Conservation (phyloP, 352 stramenopile species). For the Phytopythium helicoides region DNA sequence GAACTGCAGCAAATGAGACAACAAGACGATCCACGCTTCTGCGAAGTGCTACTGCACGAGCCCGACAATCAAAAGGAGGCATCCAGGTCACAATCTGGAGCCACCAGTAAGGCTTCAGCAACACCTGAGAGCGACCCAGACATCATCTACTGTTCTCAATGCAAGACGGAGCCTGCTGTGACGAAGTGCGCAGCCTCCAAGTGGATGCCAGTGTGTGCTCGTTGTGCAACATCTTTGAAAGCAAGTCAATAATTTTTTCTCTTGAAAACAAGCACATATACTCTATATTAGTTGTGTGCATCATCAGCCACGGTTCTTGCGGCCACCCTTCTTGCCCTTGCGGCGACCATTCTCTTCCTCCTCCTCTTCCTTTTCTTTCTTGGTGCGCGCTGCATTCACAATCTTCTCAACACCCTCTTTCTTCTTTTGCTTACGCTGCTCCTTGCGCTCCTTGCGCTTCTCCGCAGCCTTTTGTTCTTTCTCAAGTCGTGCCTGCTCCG, state of each 20-base stretch:
- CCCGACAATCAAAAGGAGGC: slow-evolving; percentile 17
- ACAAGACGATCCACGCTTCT: no score
- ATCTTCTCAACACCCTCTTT: slow-evolving; percentile 79
- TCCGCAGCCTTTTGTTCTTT: slow-evolving; percentile 79
- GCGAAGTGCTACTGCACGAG: slow-evolving; percentile 62
- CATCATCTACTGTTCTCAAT: slow-evolving; percentile 70
- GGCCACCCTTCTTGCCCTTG: slow-evolving; percentile 36
- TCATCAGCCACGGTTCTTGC: slow-evolving; percentile 22
- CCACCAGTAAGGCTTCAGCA: slow-evolving; percentile 4
- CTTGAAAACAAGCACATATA: background rate
- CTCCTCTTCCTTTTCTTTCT: slow-evolving; percentile 32
- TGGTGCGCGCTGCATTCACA: slow-evolving; percentile 36
- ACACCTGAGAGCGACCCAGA: slow-evolving; percentile 27
- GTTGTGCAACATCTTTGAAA: slow-evolving; percentile 52
- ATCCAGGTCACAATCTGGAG: slow-evolving; percentile 1
- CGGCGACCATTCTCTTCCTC: slow-evolving; percentile 25
- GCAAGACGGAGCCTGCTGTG: slow-evolving; percentile 40
- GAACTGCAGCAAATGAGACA: slow-evolving; percentile 60
- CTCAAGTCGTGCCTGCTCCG: slow-evolving; percentile 51
- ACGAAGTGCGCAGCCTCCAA: slow-evolving; percentile 83
- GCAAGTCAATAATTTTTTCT: slow-evolving; percentile 18
- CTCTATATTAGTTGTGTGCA: background rate
- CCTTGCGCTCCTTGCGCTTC: slow-evolving; percentile 78
- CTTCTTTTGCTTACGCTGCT: slow-evolving; percentile 78
- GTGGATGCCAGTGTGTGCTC: slow-evolving; percentile 79